Evolutionary conservation across 768 basidiomycete species (phyloP).

Genomic region (Lactarius trivialis): DNA sequence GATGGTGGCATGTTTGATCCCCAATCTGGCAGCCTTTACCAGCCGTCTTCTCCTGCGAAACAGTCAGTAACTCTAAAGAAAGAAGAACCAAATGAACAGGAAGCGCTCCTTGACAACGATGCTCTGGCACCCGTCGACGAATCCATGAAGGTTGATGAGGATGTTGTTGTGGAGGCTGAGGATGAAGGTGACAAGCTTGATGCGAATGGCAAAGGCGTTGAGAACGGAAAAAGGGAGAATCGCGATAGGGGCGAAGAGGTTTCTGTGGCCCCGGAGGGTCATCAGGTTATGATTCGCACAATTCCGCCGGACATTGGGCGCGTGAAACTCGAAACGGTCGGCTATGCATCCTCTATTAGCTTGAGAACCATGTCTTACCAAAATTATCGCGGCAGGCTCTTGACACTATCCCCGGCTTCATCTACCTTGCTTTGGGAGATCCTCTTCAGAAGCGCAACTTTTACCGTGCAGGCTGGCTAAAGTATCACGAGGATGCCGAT

Average conservation of each 20-base stretch:
- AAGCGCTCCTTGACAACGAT: conserved; percentile 21
- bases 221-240: conserved; percentile 43
- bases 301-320: conserved; percentile 92
- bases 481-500: conserved; percentile 79
- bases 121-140: conserved; percentile 41
- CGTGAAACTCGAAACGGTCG: conserved; percentile 82
- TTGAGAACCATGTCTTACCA: conserved; percentile 15
- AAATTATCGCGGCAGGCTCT: conserved; percentile 54
- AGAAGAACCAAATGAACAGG: conserved; percentile 38
- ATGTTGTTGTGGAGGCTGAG: conserved; percentile 63
- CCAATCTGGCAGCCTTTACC: conserved; percentile 56
- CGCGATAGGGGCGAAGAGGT: conserved; percentile 58
- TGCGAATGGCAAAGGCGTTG: conserved; percentile 47
- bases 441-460: conserved; percentile 90
- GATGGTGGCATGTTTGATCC: conserved; percentile 84
- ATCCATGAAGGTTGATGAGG: conserved; percentile 70
- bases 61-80: conserved; percentile 38
- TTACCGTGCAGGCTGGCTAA: conserved; percentile 92
- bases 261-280: conserved; percentile 61
- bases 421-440: conserved; percentile 87
- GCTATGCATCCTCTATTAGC: conserved; percentile 25
- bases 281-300: conserved; percentile 91
- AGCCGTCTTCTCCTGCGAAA: conserved; percentile 43
- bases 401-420: conserved; percentile 68
- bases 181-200: conserved; percentile 65